A percentile compares a stretch with the other conserved stretches of the same genome.
These are phyloP conservation scores for Myxozyma kluyveri DNA, from an alignment of 805 yeast genomes.

Conservation along the genomic window DNA sequence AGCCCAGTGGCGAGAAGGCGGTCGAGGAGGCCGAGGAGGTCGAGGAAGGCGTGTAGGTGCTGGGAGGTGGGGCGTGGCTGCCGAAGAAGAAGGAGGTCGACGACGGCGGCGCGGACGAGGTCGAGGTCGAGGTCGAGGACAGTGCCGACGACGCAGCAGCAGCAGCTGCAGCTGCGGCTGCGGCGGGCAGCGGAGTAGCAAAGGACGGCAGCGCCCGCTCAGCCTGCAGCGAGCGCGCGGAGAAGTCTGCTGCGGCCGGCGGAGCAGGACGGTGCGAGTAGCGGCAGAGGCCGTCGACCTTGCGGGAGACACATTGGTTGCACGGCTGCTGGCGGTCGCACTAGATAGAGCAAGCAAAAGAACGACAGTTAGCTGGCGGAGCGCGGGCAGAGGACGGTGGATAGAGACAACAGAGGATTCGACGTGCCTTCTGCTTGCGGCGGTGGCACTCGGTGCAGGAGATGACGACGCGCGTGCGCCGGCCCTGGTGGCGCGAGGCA, in stretches of 20 bases:
- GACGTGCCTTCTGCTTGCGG: constrained; percentile 24
- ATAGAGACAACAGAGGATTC: not conserved
- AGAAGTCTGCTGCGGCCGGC: not conserved
- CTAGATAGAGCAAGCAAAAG: constrained; percentile 6
- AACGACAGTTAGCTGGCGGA: not conserved
- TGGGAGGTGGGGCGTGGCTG: not conserved
- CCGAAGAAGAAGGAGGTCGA: not conserved
- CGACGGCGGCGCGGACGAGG: not conserved
- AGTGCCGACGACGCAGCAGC: not conserved
- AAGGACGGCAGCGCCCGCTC: not conserved
- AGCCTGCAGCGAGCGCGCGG: not conserved
- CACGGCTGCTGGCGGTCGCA: constrained; percentile 28
- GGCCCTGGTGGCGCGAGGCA: no score
- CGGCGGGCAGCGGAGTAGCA: constrained; percentile 2
- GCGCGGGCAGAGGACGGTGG: not conserved
- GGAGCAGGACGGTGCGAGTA: constrained; percentile 8
- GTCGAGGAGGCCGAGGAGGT: not conserved
- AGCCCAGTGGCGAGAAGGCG: no score
- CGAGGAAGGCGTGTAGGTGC: constrained; percentile 1
- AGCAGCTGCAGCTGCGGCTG: not conserved
- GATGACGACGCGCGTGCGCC: constrained; percentile 23
- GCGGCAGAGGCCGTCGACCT: constrained; percentile 21
- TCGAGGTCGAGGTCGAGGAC: not conserved
- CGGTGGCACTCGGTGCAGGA: constrained; percentile 30
- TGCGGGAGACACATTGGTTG: constrained; percentile 23